Evolutionary conservation across 257 asterid genomes (phyloP).

Genomic region (Verbascum thapsus): DNA sequence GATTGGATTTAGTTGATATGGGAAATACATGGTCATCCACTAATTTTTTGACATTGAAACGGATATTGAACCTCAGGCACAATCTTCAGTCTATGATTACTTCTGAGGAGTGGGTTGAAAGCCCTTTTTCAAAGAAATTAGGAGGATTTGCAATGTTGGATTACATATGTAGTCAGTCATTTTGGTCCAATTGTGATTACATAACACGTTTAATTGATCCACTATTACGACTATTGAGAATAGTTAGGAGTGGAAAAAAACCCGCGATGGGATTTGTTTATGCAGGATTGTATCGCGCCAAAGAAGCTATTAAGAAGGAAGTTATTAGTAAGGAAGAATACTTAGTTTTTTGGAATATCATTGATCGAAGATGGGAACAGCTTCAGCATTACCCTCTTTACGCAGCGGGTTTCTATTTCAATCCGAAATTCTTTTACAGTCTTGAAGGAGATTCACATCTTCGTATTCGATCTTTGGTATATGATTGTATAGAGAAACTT

Average conservation of each 20-base stretch:
- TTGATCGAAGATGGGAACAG: slow-evolving; percentile 83
- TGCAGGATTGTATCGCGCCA: slow-evolving; percentile 85
- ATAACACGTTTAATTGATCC: slow-evolving; percentile 63
- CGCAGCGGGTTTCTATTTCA: slow-evolving; percentile 91
- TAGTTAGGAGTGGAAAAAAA: slow-evolving; percentile 71
- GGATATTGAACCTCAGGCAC: slow-evolving; percentile 69
- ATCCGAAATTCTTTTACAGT: slow-evolving; percentile 86
- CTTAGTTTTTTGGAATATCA: slow-evolving; percentile 72
- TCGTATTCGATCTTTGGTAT: slow-evolving; percentile 67
- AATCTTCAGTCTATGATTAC: slow-evolving; percentile 81
- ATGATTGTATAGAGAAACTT: slow-evolving; percentile 86
- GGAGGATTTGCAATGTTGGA: slow-evolving; percentile 60
- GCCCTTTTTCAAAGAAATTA: slow-evolving; percentile 68
- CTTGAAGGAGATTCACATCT: slow-evolving; percentile 77
- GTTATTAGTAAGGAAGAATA: slow-evolving; percentile 61
- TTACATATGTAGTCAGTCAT: slow-evolving; percentile 53
- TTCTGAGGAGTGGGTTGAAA: slow-evolving; percentile 89
- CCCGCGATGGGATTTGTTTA: slow-evolving; percentile 86
- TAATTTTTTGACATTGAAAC: slow-evolving; percentile 68
- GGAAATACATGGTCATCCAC: slow-evolving; percentile 67
- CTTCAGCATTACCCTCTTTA: slow-evolving; percentile 83
- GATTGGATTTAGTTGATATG: slow-evolving; percentile 75
- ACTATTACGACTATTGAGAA: slow-evolving; percentile 67
- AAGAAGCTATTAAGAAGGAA: slow-evolving; percentile 86
- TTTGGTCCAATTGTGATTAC: slow-evolving; percentile 70